A percentile compares a stretch with the other conserved stretches of the same genome.
Evolutionary conservation across 768 basidiomycete genomes (phyloP).

Genomic region (Suillus plorans): DNA sequence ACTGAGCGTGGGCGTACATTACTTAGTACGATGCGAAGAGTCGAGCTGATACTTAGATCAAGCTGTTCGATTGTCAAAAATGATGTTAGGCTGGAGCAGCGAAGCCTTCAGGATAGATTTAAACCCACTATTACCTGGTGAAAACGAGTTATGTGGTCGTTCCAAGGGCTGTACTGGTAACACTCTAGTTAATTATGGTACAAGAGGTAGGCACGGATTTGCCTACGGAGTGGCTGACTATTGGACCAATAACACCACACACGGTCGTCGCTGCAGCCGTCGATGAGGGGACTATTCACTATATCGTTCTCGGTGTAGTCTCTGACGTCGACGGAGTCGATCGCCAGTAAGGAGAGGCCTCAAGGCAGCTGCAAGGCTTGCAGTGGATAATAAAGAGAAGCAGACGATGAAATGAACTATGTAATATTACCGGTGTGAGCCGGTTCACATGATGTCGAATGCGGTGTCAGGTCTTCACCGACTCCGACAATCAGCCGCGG

Average conservation of each 20-base stretch:
- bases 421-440: neutral
- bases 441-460: neutral
- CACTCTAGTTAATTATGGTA: constrained; percentile 1
- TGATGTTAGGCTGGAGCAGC: neutral
- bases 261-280: neutral
- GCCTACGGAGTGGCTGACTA: constrained; percentile 1
- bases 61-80: neutral
- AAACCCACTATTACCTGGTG: neutral
- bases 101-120: neutral
- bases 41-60: neutral
- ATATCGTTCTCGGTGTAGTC: neutral
- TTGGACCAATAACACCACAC: constrained; percentile 4
- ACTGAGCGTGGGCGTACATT: constrained; percentile 34
- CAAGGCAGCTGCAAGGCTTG: constrained; percentile 1
- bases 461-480: neutral
- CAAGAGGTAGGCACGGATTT: neutral
- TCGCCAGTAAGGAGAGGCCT: constrained; percentile 1
- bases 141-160: neutral
- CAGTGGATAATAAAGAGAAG: constrained; percentile 1
- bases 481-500: neutral
- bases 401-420: neutral
- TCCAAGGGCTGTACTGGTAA: neutral
- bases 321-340: constrained; percentile 4
- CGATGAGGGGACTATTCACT: neutral
- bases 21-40: neutral